Evolutionary conservation across 371 early-diverging fungal species (phyloP).

Genomic region (Apophysomyces trapeziformis): DNA sequence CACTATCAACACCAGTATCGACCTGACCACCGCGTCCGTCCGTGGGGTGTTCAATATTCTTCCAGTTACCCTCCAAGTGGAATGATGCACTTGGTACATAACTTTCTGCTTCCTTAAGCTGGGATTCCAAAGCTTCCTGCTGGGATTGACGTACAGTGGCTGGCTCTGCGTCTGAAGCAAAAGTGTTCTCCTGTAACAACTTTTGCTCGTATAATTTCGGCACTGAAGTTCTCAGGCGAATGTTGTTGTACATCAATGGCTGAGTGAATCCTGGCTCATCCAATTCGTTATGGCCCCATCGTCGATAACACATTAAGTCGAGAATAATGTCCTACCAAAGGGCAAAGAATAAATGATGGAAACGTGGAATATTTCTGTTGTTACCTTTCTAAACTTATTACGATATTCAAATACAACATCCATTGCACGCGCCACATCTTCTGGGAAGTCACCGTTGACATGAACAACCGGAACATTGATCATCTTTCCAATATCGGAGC

Average conservation of each 20-base stretch:
- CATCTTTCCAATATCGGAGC: constrained; percentile 94
- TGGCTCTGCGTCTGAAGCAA: constrained; percentile 46
- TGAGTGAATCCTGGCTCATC: constrained; percentile 98
- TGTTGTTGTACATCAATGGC: constrained; percentile 94
- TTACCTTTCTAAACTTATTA: constrained; percentile 82
- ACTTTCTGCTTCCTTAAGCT: constrained; percentile 59
- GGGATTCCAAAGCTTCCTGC: constrained; percentile 59
- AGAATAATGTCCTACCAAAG: constrained; percentile 75
- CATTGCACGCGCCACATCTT: constrained; percentile 89
- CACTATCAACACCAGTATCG: constrained; percentile 64
- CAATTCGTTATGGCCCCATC: constrained; percentile 97
- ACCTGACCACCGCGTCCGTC: constrained; percentile 19
- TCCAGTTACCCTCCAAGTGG: constrained; percentile 76
- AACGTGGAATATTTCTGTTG: neutral
- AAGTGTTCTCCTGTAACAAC: constrained; percentile 47
- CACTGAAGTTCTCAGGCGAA: constrained; percentile 81
- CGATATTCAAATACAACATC: constrained; percentile 90
- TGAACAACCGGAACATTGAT: constrained; percentile 95
- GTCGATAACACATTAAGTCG: constrained; percentile 92
- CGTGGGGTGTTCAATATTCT: constrained; percentile 59
- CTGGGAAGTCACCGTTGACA: constrained; percentile 95
- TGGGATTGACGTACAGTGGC: constrained; percentile 60
- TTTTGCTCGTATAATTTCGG: constrained; percentile 82
- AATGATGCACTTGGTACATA: constrained; percentile 45
- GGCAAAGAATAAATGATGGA: neutral